A percentile compares a stretch with the other conserved stretches of the same genome.
Conservation (phyloP, 768 basidiomycete genomes). For the Suillus placidus region DNA sequence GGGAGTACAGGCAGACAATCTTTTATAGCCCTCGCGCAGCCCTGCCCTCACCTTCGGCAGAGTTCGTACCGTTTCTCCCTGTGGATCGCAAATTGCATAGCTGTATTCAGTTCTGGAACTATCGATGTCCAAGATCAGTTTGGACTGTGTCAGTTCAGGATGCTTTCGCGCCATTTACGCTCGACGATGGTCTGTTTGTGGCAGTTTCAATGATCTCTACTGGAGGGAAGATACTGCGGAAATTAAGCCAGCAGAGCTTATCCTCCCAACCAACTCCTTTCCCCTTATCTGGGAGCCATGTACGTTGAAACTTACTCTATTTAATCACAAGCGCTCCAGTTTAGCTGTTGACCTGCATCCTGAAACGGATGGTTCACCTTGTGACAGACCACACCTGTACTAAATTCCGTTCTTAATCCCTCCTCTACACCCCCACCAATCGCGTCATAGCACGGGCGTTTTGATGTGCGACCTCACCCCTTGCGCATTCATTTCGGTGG, state of each 20-base stretch:
- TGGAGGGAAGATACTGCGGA: constrained; percentile 23
- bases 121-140: constrained; percentile 1
- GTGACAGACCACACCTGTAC: neutral
- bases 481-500: constrained; percentile 20
- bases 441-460: constrained; percentile 22
- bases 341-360: neutral
- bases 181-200: constrained; percentile 6
- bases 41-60: constrained; percentile 34
- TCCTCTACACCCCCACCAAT: constrained; percentile 24
- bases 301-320: constrained; percentile 9
- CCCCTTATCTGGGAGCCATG: constrained; percentile 26
- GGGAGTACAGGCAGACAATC: constrained; percentile 5
- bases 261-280: constrained; percentile 21
- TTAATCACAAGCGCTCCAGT: neutral
- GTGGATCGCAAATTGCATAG: neutral
- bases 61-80: constrained; percentile 18
- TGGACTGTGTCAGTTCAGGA: constrained; percentile 14
- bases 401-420: neutral
- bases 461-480: constrained; percentile 10
- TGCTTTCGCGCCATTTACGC: constrained; percentile 5
- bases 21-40: constrained; percentile 26
- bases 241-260: constrained; percentile 19
- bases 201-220: constrained; percentile 2
- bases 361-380: neutral
- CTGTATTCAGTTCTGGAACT: neutral